A percentile compares a stretch with the other conserved stretches of the same genome.
Evolutionary conservation across 2,329 filamentous ascomycete genomes (phyloP).

Genomic region (Sporothrix curviconia): DNA sequence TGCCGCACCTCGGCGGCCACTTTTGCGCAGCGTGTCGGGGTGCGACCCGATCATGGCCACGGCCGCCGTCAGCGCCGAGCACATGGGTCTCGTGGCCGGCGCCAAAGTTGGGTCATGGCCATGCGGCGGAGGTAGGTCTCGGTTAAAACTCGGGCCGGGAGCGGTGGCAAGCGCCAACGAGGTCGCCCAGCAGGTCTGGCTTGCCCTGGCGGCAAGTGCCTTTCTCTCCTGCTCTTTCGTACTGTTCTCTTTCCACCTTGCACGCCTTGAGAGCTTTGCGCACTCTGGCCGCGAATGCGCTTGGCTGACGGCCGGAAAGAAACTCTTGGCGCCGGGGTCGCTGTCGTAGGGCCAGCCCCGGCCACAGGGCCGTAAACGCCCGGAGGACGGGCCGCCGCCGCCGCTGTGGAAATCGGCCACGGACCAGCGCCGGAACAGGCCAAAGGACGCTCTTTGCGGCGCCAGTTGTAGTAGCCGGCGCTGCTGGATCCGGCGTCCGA

Average conservation of each 20-base stretch:
- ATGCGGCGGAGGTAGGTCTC: slow-evolving; percentile 44
- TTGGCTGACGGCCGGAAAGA: slow-evolving; percentile 34
- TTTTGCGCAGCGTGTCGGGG: slow-evolving; percentile 23
- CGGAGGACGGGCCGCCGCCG: slow-evolving; percentile 30
- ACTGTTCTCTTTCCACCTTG: too few species aligned
- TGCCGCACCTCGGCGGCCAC: slow-evolving; percentile 30
- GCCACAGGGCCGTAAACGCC: slow-evolving; percentile 38
- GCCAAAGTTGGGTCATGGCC: slow-evolving; percentile 49
- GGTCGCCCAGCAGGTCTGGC: slow-evolving; percentile 39
- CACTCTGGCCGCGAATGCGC: slow-evolving; percentile 7
- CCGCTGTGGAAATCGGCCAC: slow-evolving; percentile 35
- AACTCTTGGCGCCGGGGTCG: slow-evolving; percentile 38
- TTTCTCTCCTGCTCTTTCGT: background rate
- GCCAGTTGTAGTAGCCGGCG: slow-evolving; percentile 45
- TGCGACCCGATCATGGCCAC: slow-evolving; percentile 42
- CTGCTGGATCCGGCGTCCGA: slow-evolving; percentile 42
- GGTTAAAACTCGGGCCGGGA: slow-evolving; percentile 40
- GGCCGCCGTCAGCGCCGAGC: slow-evolving; percentile 44
- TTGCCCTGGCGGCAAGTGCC: slow-evolving; percentile 15
- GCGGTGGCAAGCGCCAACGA: slow-evolving; percentile 41
- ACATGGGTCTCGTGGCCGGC: slow-evolving; percentile 50
- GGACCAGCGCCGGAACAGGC: slow-evolving; percentile 38
- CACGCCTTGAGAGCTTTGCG: background rate
- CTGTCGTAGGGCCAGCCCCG: slow-evolving; percentile 39
- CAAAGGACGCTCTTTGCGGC: slow-evolving; percentile 47